Evolutionary conservation across 2,329 filamentous ascomycete species (phyloP), one percentile per base, ranked within the genome.

Genomic region (Ceratocystis ficicola): DNA sequence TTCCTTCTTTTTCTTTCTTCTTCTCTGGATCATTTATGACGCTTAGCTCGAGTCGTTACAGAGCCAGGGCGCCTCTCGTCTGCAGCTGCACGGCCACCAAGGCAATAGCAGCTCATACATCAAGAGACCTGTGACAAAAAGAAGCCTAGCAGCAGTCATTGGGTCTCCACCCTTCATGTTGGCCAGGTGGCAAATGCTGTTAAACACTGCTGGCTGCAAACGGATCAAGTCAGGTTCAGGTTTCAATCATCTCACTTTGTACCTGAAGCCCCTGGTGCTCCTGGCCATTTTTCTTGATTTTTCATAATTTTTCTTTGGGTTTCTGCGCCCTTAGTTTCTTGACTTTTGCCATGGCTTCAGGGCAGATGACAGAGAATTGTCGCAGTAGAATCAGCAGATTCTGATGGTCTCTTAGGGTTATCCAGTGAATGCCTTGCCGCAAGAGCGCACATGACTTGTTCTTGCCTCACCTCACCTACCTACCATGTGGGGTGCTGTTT

Each of bases 181-280:
- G 8, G 7, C 48, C 8, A 52, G 48, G 48, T 52, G 20, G 20
- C 20, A 52, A 52, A 52, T 10, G 48, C 20, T 50, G n/a, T 50
- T 20, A 50, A 50, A 50, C 48, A 15, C 48, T 52, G 20, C 20
- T 52, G 20, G 48, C 48, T 52, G 48, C 48, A 52, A 52, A 52
- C 48, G 5, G 48, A 25, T 3, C 48, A 52, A 52, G 48, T 52
- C 48, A 52, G 48, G 48, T 52, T 52, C 48, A 22, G 20, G 22
- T 52, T 52, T 52, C 20, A 52, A 25, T 52, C 48, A 52, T 52
- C 48, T 52, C 60, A 62, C 20, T 20, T 22, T 62, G 22, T 62
- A 25, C 60, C 44, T 62, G 36, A 44, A 12, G 60, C 44, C 36
- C 60, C 60, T 62, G 20, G 30, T n/a, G 12, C 22, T 62, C 36